These are phyloP conservation scores for Gliomastix tumulicola DNA, from an alignment of 2,329 filamentous ascomycete genomes.

Conservation along the genomic window DNA sequence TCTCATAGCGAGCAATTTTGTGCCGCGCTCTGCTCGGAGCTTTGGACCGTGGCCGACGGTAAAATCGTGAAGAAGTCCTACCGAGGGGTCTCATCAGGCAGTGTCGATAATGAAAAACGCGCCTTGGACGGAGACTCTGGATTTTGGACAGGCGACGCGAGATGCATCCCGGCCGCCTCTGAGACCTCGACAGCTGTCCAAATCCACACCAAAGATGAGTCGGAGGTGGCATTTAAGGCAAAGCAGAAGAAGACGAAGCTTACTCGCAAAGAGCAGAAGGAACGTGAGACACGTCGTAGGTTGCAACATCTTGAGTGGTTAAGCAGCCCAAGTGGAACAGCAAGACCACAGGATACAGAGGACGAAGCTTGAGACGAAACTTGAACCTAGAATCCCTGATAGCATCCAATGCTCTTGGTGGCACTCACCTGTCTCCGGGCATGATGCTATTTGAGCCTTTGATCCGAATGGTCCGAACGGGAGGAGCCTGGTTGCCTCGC, in stretches of 20 bases:
- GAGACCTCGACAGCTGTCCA: conserved; percentile 57
- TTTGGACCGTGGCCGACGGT: conserved; percentile 89
- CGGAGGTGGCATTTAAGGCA: conserved; percentile 77
- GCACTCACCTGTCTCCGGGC: too few relatives aligned
- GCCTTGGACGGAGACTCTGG: conserved; percentile 49
- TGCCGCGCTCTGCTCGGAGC: conserved; percentile 88
- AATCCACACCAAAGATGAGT: conserved; percentile 75
- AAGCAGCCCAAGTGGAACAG: conserved; percentile 79
- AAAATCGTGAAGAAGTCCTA: conserved; percentile 78
- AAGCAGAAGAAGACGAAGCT: conserved; percentile 95
- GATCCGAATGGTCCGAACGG: too few relatives aligned
- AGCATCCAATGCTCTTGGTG: too few relatives aligned
- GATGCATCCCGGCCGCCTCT: conserved; percentile 48
- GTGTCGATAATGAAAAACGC: conserved; percentile 77
- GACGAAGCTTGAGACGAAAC: conserved; percentile 67
- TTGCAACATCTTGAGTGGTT: conserved; percentile 82
- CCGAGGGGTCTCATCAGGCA: conserved; percentile 65
- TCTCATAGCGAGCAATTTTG: conserved; percentile 99
- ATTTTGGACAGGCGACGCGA: conserved; percentile 49
- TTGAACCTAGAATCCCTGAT: too few relatives aligned
- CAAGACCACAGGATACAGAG: conserved; percentile 69
- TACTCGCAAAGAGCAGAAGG: conserved; percentile 94
- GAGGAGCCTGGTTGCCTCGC: too few relatives aligned
- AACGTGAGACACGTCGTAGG: conserved; percentile 77
- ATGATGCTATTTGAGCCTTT: too few relatives aligned